These are phyloP conservation scores for Xylariaceae sp. DNA, from an alignment of 2,329 filamentous ascomycete genomes.

Conservation along the genomic window DNA sequence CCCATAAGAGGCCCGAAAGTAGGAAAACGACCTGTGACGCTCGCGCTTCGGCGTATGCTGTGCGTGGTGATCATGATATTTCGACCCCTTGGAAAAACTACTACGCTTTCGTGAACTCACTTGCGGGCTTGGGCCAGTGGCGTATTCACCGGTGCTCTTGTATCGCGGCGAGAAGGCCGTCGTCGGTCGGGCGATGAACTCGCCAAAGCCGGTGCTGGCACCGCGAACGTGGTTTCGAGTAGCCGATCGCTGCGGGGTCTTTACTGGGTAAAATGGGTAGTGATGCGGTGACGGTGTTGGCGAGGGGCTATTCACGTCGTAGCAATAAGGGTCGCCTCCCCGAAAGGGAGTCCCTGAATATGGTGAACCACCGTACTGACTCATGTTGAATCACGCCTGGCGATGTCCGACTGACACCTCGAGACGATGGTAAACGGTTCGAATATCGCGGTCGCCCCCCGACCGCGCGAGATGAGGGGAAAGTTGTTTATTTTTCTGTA, in stretches of 20 bases:
- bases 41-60: conserved; percentile 51
- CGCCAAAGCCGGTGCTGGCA: conserved; percentile 49
- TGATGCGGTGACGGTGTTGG: conserved; percentile 63
- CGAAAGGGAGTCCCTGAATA: conserved; percentile 53
- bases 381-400: conserved; percentile 47
- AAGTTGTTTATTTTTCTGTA: conserved; percentile 23
- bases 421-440: conserved; percentile 16
- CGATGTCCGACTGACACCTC: conserved; percentile 43
- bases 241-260: conserved; percentile 59
- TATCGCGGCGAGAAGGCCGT: conserved; percentile 64
- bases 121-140: conserved; percentile 61
- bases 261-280: conserved; percentile 52
- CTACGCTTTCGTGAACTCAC: conserved; percentile 59
- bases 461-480: conserved; percentile 14
- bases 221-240: conserved; percentile 58
- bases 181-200: conserved; percentile 49
- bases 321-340: conserved; percentile 53
- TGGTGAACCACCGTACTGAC: conserved; percentile 47
- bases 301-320: conserved; percentile 59
- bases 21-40: conserved; percentile 62
- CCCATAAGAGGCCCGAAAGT: conserved; percentile 65
- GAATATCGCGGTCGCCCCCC: conserved; percentile 28
- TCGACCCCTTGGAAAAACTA: conserved; percentile 45
- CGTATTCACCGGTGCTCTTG: conserved; percentile 67
- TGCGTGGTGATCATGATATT: conserved; percentile 42